These are phyloP conservation scores for Curvularia verruculosa DNA, from an alignment of 2,329 filamentous ascomycete species.

Conservation along the genomic window DNA sequence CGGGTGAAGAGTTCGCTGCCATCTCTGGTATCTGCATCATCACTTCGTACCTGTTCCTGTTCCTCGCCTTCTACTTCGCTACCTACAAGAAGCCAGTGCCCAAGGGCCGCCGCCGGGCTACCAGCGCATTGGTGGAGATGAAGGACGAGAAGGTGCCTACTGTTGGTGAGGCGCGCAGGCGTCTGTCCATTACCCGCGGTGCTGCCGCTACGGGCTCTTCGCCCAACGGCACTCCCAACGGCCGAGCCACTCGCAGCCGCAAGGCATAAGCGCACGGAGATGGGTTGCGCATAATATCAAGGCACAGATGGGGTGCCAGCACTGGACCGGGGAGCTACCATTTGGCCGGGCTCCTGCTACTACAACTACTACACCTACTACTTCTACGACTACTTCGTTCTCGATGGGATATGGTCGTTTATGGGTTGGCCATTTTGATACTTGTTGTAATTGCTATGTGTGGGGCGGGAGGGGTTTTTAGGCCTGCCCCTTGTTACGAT, in stretches of 20 bases:
- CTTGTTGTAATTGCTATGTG: conserved; percentile 31
- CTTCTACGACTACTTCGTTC: no score
- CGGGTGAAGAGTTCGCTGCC: conserved; percentile 95
- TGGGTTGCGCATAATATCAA: neutral
- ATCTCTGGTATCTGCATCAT: conserved; percentile 91
- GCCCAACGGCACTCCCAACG: conserved; percentile 60
- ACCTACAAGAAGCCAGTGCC: conserved; percentile 88
- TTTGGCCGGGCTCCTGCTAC: conserved; percentile 5
- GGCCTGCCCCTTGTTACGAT: conserved; percentile 27
- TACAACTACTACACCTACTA: no score
- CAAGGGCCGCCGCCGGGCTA: conserved; percentile 76
- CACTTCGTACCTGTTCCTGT: conserved; percentile 93
- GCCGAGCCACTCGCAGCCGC: conserved; percentile 68
- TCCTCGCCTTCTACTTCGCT: conserved; percentile 98
- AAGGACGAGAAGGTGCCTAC: conserved; percentile 71
- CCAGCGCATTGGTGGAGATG: conserved; percentile 85
- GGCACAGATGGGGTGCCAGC: neutral
- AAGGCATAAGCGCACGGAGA: conserved; percentile 63
- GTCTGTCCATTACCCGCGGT: conserved; percentile 53
- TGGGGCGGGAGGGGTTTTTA: conserved; percentile 16
- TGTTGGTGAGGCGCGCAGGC: conserved; percentile 59
- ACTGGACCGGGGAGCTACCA: conserved; percentile 11
- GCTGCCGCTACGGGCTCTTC: conserved; percentile 49
- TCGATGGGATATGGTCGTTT: conserved; percentile 10
- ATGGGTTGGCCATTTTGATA: conserved; percentile 19